phyloP scores from a whole-genome alignment of 305 asterid genomes.

The Fraxinus floribunda region DNA sequence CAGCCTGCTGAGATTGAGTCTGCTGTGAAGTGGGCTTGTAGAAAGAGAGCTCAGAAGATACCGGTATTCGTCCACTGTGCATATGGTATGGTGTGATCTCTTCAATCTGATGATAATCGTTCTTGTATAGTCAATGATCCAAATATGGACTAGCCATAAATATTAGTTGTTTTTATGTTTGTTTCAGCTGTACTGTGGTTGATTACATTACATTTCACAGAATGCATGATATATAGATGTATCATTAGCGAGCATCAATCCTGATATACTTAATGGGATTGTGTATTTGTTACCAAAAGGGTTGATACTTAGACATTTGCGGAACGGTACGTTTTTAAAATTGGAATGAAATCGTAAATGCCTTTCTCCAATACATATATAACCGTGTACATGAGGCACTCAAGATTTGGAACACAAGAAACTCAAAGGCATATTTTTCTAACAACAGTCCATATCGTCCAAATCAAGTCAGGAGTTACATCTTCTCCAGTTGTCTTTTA shows the following conservation, averaged over 20 bases:
- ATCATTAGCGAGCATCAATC: background rate
- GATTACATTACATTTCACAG: background rate
- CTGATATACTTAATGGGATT: background rate
- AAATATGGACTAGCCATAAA: background rate
- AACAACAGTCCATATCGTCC: background rate
- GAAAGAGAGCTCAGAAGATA: slow-evolving; percentile 71
- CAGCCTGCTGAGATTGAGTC: slow-evolving; percentile 72
- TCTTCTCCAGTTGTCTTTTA: background rate
- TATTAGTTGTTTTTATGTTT: background rate
- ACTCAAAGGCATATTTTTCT: background rate
- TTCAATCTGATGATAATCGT: background rate
- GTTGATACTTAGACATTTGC: background rate
- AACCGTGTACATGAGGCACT: background rate
- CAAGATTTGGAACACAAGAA: background rate
- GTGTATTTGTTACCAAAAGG: background rate
- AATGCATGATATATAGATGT: background rate
- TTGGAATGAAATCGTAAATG: background rate
- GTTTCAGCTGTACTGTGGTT: background rate
- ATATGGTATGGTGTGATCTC: slow-evolving; percentile 49
- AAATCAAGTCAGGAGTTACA: background rate
- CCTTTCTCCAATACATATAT: background rate
- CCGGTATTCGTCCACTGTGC: slow-evolving; percentile 89
- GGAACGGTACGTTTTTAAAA: background rate
- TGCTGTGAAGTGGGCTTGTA: slow-evolving; percentile 92
- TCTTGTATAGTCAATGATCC: background rate